phyloP scores from a whole-genome alignment of 129 eudicot genomes.

The Pulicaria dysenterica region DNA sequence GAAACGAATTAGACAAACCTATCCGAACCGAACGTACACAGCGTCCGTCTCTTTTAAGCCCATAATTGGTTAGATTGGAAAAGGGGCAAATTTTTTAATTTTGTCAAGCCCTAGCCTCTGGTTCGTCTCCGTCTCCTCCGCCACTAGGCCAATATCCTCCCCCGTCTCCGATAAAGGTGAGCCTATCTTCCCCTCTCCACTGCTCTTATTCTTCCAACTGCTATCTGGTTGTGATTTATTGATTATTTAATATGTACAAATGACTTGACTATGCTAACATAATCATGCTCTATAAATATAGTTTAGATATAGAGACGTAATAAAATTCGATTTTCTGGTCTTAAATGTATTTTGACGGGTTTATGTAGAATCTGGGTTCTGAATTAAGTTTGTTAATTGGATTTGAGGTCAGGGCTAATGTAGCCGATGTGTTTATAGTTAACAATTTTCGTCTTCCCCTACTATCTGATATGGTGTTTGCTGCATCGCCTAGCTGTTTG shows the following conservation, averaged over 20 bases:
- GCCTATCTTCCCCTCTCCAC: neutral
- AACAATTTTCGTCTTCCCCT: neutral
- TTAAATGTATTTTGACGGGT: neutral
- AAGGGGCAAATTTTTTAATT: no score
- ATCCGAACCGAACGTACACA: no score
- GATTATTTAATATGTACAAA: neutral
- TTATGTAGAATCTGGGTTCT: slow-evolving; percentile 1
- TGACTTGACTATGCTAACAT: neutral
- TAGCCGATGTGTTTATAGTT: neutral
- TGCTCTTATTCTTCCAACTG: neutral
- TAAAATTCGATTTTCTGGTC: neutral
- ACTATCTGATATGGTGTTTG: neutral
- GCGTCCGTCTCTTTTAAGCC: no score
- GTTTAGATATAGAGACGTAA: neutral
- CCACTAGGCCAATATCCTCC: neutral
- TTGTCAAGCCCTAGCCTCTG: no score
- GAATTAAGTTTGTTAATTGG: neutral
- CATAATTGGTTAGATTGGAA: no score
- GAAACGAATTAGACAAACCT: no score
- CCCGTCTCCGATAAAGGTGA: neutral
- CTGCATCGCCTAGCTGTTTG: neutral
- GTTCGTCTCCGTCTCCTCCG: neutral
- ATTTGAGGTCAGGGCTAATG: neutral
- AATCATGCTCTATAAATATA: neutral
- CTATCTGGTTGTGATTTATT: neutral